Evolutionary conservation across 2,329 filamentous ascomycete genomes (phyloP), one percentile per base, ranked within the genome.

Genomic region (Pestalotiopsis sp.): DNA sequence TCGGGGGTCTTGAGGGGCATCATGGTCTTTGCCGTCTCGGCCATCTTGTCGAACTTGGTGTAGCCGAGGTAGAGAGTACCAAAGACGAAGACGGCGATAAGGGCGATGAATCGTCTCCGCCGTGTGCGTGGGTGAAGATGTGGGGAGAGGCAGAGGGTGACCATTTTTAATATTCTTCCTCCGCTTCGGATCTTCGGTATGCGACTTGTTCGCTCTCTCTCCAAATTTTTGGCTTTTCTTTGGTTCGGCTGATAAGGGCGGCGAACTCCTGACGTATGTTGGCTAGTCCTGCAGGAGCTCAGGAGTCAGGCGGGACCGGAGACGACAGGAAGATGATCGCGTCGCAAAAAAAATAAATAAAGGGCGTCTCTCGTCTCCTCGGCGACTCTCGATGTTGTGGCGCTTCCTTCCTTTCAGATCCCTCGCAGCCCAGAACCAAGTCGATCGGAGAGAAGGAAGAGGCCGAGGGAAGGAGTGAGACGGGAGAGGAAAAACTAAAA

Each of bases 91-190:
- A 69, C 27, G 27, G 45, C 31, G 14, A 56, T 59, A 4, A 66
- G 27, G 23, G 27, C 27, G 25, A 62, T 39, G 5, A 68, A 27
- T 14, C 68, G 68, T 60, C 68, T 52, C 56, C 66, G 61, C 38
- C 60, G 52, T 31, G 66, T 67, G 12, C 68, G 68, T 36, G 68
- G 64, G 52, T 69, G 59, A 36, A 69, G 52, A 38, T 66, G 66
- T 52, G 59, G 39, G 57, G 66, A 14, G 39, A 56, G 58, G 38
- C 57, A 67, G n/a, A 66, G n/a, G 57, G 58, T 27, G 13, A 49
- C 65, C 66, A 67, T 67, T n/a, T 57, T 57, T 36, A 36, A 36
- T 36, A 36, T 36, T 36, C 31, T 9, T 6, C 25, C 17, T 17
- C 38, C 62, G 45, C 7, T 23, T 52, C 60, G 45, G 23, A 27